phyloP scores from a whole-genome alignment of 2,329 filamentous ascomycete species.

The Ophiocordyceps polyrhachis-furcata region DNA sequence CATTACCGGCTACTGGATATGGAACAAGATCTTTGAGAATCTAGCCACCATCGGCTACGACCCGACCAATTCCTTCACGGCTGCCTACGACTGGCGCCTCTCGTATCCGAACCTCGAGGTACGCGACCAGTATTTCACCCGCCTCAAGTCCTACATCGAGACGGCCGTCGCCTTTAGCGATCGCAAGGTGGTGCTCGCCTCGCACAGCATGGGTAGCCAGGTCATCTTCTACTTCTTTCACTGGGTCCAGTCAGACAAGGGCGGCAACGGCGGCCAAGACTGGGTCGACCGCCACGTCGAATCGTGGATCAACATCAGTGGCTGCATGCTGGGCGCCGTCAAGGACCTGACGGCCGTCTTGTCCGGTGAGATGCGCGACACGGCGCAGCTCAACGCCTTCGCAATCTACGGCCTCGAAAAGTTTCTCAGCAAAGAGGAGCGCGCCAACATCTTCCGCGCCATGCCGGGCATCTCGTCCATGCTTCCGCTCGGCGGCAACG shows the following conservation, averaged over 20 bases:
- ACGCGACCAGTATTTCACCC: constrained; percentile 84
- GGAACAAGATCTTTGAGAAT: constrained; percentile 97
- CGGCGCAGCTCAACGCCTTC: constrained; percentile 86
- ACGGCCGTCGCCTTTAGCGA: constrained; percentile 53
- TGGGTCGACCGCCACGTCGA: constrained; percentile 89
- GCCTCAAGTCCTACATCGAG: constrained; percentile 81
- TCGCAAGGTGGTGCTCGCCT: constrained; percentile 70
- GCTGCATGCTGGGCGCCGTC: constrained; percentile 88
- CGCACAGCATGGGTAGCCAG: constrained; percentile 95
- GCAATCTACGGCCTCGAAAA: constrained; percentile 94
- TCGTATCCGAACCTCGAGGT: constrained; percentile 79
- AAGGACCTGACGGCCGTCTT: constrained; percentile 83
- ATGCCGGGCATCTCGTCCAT: constrained; percentile 97
- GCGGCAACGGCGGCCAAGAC: constrained; percentile 61
- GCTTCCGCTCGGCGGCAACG: constrained; percentile 84
- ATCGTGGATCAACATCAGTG: constrained; percentile 95
- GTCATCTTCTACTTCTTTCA: constrained; percentile 72
- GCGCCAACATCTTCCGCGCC: constrained; percentile 82
- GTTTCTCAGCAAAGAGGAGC: constrained; percentile 77
- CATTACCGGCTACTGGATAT: constrained; percentile 87
- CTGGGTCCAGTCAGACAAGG: constrained; percentile 60
- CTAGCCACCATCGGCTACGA: constrained; percentile 92
- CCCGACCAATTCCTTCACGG: constrained; percentile 54
- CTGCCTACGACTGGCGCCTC: constrained; percentile 78
- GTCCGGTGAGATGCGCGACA: constrained; percentile 96